A percentile compares a stretch with the other conserved stretches of the same genome.
Evolutionary conservation across 768 basidiomycete species (phyloP).

Genomic region (Boletus tylopilopsis): DNA sequence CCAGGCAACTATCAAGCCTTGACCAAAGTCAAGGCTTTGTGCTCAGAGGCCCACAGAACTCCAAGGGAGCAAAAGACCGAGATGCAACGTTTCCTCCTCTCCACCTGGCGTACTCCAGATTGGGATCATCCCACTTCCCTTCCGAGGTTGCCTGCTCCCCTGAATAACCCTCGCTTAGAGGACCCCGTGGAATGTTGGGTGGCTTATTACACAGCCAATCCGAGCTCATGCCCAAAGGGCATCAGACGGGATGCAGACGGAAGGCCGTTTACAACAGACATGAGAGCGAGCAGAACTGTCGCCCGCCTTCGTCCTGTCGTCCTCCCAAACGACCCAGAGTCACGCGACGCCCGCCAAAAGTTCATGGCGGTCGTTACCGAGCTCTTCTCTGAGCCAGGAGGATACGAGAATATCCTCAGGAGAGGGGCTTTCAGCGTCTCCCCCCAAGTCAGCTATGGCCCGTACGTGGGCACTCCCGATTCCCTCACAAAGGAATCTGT

Average conservation of each 20-base stretch:
- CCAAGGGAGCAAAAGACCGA: constrained; percentile 43
- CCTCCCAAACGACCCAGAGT: constrained; percentile 30
- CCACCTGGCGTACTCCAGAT: constrained; percentile 44
- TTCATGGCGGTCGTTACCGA: constrained; percentile 39
- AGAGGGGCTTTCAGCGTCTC: constrained; percentile 34
- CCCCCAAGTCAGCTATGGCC: constrained; percentile 27
- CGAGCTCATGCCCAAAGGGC: constrained; percentile 45
- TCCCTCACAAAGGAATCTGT: constrained; percentile 31
- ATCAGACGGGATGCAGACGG: constrained; percentile 39
- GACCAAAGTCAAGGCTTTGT: constrained; percentile 41
- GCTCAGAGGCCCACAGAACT: constrained; percentile 42
- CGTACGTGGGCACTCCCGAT: constrained; percentile 31
- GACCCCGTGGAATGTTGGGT: constrained; percentile 47
- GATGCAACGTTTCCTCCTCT: constrained; percentile 39
- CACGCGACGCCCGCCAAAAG: constrained; percentile 34
- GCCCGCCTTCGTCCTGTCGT: constrained; percentile 44
- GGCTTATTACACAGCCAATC: constrained; percentile 42
- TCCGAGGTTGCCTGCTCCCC: constrained; percentile 16
- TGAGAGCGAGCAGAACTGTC: constrained; percentile 45
- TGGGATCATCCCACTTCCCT: constrained; percentile 24
- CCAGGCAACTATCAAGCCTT: constrained; percentile 40
- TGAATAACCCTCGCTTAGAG: constrained; percentile 44
- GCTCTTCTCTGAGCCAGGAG: constrained; percentile 39
- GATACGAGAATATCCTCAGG: constrained; percentile 37
- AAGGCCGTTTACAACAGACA: constrained; percentile 38